A percentile compares a stretch with the other conserved stretches of the same genome.
phyloP scores from a whole-genome alignment of 2,329 filamentous ascomycete genomes.

The Clarireedia paspali region DNA sequence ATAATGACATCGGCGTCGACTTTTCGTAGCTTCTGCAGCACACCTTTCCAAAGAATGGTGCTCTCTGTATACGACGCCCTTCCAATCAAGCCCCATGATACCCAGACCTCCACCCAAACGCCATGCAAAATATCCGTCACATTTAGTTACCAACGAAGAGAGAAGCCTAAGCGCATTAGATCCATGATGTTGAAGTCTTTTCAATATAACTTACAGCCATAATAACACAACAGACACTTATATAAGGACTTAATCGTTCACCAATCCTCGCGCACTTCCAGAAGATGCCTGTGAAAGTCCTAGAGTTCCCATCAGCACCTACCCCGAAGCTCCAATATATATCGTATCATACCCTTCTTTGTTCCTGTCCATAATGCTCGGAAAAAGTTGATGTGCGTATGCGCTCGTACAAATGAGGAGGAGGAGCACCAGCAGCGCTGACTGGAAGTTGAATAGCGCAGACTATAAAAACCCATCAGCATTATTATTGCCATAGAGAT shows the following conservation, averaged over 20 bases:
- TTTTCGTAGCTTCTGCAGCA: background rate
- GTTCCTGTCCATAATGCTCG: constrained; percentile 83
- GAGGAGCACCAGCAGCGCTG: constrained; percentile 85
- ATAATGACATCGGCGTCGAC: background rate
- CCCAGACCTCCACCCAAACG: constrained; percentile 14
- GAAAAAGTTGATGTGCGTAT: constrained; percentile 86
- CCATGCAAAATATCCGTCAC: constrained; percentile 13
- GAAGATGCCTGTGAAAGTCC: constrained; percentile 57
- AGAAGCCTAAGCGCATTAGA: constrained; percentile 24
- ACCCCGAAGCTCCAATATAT: background rate
- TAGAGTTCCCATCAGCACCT: constrained; percentile 13
- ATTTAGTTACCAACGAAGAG: constrained; percentile 28
- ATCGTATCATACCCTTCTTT: constrained; percentile 67
- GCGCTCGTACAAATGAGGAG: constrained; percentile 94
- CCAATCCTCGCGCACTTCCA: constrained; percentile 95
- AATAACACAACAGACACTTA: constrained; percentile 83
- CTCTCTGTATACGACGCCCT: background rate
- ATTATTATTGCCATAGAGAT: background rate
- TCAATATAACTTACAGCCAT: constrained; percentile 68
- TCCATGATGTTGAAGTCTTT: background rate
- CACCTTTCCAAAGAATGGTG: background rate
- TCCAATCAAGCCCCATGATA: constrained; percentile 1
- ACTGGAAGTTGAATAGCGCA: constrained; percentile 98
- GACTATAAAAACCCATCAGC: constrained; percentile 48
- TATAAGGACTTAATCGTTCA: constrained; percentile 88